Conservation (phyloP, 2,329 filamentous ascomycete genomes). For the Polytolypa hystricis region DNA sequence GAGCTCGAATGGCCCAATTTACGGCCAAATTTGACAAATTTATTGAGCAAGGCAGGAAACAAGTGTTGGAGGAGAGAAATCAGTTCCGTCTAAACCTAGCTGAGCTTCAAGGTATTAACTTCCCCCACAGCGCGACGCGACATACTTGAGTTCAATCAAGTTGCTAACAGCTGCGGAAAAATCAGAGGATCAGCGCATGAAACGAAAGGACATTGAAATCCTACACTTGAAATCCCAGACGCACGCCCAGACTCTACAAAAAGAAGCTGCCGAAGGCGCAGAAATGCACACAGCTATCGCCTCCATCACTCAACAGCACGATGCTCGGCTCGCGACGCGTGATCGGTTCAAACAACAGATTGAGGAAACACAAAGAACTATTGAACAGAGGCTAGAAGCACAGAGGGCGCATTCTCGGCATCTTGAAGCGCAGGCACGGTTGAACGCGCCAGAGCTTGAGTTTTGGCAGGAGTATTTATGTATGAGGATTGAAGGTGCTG, state of each 20-base stretch:
- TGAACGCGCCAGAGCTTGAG: slow-evolving; percentile 85
- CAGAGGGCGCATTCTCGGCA: slow-evolving; percentile 49
- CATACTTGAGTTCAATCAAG: too few species aligned
- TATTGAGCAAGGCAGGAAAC: slow-evolving; percentile 81
- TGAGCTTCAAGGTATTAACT: slow-evolving; percentile 65
- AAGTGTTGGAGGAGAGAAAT: slow-evolving; percentile 85
- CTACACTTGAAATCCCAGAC: slow-evolving; percentile 44
- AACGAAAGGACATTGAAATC: slow-evolving; percentile 78
- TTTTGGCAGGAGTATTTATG: slow-evolving; percentile 94
- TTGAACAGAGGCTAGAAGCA: slow-evolving; percentile 34
- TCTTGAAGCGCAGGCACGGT: slow-evolving; percentile 70
- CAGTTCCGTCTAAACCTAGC: slow-evolving; percentile 84
- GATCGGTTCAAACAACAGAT: slow-evolving; percentile 48
- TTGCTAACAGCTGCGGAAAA: slow-evolving; percentile 4
- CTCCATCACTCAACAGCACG: slow-evolving; percentile 45
- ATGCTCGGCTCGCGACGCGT: slow-evolving; percentile 43
- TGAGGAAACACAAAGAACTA: slow-evolving; percentile 36
- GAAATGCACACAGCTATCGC: slow-evolving; percentile 52
- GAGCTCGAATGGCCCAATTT: slow-evolving; percentile 90
- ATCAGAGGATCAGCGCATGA: slow-evolving; percentile 82
- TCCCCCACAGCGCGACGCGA: too few species aligned
- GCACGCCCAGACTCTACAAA: slow-evolving; percentile 45
- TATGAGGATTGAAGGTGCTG: slow-evolving; percentile 78
- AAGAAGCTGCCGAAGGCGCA: slow-evolving; percentile 49
- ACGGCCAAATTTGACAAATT: slow-evolving; percentile 84